A percentile compares a stretch with the other conserved stretches of the same genome.
These are phyloP conservation scores for Ilex asprella DNA, from an alignment of 257 asterid species.

Conservation along the genomic window DNA sequence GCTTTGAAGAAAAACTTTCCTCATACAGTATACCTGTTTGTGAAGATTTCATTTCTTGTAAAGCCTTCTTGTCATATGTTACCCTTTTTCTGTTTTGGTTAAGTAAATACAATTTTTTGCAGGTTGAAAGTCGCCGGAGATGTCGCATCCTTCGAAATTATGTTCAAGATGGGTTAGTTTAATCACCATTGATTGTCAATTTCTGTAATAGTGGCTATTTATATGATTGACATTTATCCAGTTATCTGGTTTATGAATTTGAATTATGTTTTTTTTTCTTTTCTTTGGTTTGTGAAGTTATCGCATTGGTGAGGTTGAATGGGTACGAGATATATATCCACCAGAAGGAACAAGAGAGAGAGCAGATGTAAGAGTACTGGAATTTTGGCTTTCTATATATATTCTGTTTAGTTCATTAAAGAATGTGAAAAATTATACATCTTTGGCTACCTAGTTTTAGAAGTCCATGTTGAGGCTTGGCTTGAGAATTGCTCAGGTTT, in stretches of 20 bases:
- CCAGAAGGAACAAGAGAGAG: conserved; percentile 67
- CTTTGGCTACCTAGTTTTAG: background rate
- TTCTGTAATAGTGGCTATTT: background rate
- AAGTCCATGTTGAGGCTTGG: background rate
- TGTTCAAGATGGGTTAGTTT: conserved; percentile 95
- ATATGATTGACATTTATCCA: conserved; percentile 10
- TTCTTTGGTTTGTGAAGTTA: conserved; percentile 45
- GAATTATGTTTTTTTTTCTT: background rate
- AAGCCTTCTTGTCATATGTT: background rate
- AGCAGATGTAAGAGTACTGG: conserved; percentile 50
- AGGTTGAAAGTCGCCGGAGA: conserved; percentile 96
- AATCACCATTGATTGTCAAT: background rate
- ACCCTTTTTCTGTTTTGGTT: conserved; percentile 12
- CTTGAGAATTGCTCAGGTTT: background rate
- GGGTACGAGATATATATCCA: conserved; percentile 63
- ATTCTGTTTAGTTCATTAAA: background rate
- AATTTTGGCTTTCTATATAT: background rate
- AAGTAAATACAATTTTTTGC: conserved; percentile 20
- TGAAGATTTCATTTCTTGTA: background rate
- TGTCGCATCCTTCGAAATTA: conserved; percentile 66
- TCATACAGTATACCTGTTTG: background rate
- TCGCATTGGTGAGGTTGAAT: conserved; percentile 92
- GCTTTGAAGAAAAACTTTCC: no score
- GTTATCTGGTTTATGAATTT: conserved; percentile 1
- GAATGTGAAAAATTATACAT: background rate